Evolutionary conservation across 2,329 filamentous ascomycete species (phyloP), one percentile per base, ranked within the genome.

Genomic region (Simplicillium aogashimaense): DNA sequence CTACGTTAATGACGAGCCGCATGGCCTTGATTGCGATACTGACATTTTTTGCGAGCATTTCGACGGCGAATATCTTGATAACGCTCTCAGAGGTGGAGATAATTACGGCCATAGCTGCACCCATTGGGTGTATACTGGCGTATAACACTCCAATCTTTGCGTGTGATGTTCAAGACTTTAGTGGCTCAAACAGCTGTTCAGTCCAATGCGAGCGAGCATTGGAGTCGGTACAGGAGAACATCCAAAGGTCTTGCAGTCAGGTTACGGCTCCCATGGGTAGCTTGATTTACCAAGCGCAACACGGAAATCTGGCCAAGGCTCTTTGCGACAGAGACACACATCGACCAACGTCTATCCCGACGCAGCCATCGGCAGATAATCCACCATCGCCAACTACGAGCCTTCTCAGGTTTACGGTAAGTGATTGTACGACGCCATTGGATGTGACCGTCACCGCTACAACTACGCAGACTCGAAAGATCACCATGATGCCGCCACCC

Each of bases 121-220:
- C 64, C 1, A 40, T 62, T 29, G 47, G 46, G 33, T 71, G 67
- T 47, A 51, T 60, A 12, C 47, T 59, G 30, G 65, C 62, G 29
- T 71, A 71, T 52, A 63, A 65, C 46, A 52, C 54, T 6, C 58
- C 58, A 5, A 58, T 71, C 18, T 33, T 41, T n/a, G 56, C 57
- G 37, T 71, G 67, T 49, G 42, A 38, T 4, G 29, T 47, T 3
- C 20, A 40, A 40, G 66, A 70, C 47, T 68, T 68, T 18, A 46
- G 43, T 7, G 40, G 40, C 3, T 56, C 55, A 29, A 54, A 46
- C 11, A 47, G 47, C 2, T 71, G 68, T 50, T 68, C 66, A 13
- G 30, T 42, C 4, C 43, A 40, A 3, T 71, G 68, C 45, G 53
- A 52, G 32, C 43, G 45, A 7, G 58, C 50, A 2, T 43, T 64